Evolutionary conservation across 129 eudicot genomes (phyloP), one percentile per base, ranked within the genome.

Genomic region (Ambrosia artemisiifolia): DNA sequence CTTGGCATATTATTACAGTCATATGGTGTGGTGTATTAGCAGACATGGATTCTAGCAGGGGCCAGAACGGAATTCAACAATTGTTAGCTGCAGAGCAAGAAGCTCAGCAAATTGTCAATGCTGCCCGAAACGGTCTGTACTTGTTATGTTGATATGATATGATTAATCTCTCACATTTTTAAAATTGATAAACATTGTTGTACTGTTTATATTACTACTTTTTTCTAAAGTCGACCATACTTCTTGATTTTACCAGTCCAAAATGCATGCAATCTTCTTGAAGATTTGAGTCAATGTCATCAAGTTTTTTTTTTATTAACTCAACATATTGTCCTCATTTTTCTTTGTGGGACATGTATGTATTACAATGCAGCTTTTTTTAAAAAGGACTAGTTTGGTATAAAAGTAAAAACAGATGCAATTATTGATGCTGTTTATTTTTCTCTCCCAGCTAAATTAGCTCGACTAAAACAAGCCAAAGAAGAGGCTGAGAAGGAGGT

Each of bases 81-180:
- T 75, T 91, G 79, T 65, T 91, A 79, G 90, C 90, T 75, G 97
- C 95, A 67, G 97, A 91, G 78, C 97, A 91, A 80, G 97, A 91
- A 79, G 97, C 97, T 72, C 97, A 91, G 65, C 91, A 81, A 79
- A 91, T 91, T 76, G 97, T 91, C 75, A 88, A 78, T 78, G 84
- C 87, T 66, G 97, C 97, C 36, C 81, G 92, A 84, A 84, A 76
- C 33, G 95, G 97, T 88, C n/a, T 48, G 7, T 48, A 40, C 44
- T 40, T 40, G 7, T 7, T 36, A 36, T 36, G 40, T 35, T 35
- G 7, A 40, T 40, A 40, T 40, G 2, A 40, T 40, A 40, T 38
- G 43, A 38, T 38, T 38, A n/a, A n/a, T n/a, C n/a, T n/a, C n/a
- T n/a, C n/a, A 0, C 43, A 38, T 35, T 35, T 35, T 35, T 6